phyloP scores from a whole-genome alignment of 169 alveolate species.

The Fabrea salina region DNA sequence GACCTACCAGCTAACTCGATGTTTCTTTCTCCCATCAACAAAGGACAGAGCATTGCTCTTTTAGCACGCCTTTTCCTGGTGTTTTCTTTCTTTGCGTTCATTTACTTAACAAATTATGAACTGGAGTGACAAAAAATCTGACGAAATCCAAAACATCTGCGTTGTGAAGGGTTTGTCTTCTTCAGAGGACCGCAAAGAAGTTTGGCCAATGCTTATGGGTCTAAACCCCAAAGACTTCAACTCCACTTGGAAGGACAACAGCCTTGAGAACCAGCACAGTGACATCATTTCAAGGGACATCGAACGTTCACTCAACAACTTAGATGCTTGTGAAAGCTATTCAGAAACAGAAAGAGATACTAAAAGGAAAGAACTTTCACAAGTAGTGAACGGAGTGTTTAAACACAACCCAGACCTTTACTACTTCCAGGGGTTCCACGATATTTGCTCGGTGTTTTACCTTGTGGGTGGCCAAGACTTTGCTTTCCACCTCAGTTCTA shows the following conservation, averaged over 20 bases:
- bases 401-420: constrained; percentile 19
- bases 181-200: background rate
- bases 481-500: constrained; percentile 36
- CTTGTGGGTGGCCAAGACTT: constrained; percentile 45
- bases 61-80: too few species aligned
- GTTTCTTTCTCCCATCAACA: too few species aligned
- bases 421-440: constrained; percentile 54
- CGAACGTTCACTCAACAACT: constrained; percentile 36
- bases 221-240: background rate
- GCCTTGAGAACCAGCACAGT: background rate
- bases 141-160: background rate
- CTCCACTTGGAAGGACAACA: background rate
- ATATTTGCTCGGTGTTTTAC: constrained; percentile 39
- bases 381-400: constrained; percentile 35
- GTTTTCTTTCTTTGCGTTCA: too few species aligned
- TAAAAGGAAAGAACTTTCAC: constrained; percentile 27
- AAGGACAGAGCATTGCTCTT: too few species aligned
- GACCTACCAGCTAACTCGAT: too few species aligned
- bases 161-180: background rate
- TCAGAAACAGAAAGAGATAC: constrained; percentile 1
- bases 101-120: too few species aligned
- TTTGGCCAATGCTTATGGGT: constrained; percentile 6
- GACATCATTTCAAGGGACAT: constrained; percentile 42
- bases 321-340: constrained; percentile 29
- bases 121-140: too few species aligned